phyloP scores from a whole-genome alignment of 2,329 filamentous ascomycete genomes.

The Botryosphaeria dothidea region DNA sequence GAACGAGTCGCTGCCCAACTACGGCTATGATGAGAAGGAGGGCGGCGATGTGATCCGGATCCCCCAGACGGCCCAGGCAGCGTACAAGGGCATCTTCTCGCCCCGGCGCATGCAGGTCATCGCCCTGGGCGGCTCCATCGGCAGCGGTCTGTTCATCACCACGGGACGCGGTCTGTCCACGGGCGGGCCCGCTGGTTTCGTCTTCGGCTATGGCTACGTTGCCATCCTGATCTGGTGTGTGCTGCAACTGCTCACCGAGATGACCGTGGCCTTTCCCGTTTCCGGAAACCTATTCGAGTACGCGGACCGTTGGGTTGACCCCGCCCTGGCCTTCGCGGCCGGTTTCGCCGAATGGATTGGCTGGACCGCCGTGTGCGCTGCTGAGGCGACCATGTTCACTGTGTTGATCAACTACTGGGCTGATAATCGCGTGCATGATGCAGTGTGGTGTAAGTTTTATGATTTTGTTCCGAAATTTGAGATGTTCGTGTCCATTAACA shows the following conservation, averaged over 20 bases:
- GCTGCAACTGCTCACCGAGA: slow-evolving; percentile 36
- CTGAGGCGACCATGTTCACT: slow-evolving; percentile 27
- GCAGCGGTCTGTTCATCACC: slow-evolving; percentile 35
- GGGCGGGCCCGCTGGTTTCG: slow-evolving; percentile 27
- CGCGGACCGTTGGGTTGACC: slow-evolving; percentile 41
- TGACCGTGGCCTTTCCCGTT: slow-evolving; percentile 40
- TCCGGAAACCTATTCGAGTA: slow-evolving; percentile 42
- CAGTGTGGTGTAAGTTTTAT: slow-evolving; percentile 15
- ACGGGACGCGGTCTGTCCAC: slow-evolving; percentile 29
- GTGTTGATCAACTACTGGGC: slow-evolving; percentile 23
- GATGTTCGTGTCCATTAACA: background rate
- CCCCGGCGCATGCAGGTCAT: slow-evolving; percentile 24
- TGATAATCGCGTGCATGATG: slow-evolving; percentile 2
- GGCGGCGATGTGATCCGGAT: slow-evolving; percentile 8
- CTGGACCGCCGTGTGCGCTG: slow-evolving; percentile 27
- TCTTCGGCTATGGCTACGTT: slow-evolving; percentile 34
- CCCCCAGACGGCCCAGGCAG: slow-evolving; percentile 11
- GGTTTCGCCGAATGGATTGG: slow-evolving; percentile 37
- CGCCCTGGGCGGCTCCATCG: slow-evolving; percentile 33
- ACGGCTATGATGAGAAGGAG: slow-evolving; percentile 1
- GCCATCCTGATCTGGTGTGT: slow-evolving; percentile 35
- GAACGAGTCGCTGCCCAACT: background rate
- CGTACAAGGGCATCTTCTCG: slow-evolving; percentile 20
- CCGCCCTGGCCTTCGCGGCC: slow-evolving; percentile 41
- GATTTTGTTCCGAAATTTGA: background rate